A percentile compares a stretch with the other conserved stretches of the same genome.
Evolutionary conservation across 1,284 basidiomycete genomes (phyloP).

Genomic region (Ceratobasidium sp.): DNA sequence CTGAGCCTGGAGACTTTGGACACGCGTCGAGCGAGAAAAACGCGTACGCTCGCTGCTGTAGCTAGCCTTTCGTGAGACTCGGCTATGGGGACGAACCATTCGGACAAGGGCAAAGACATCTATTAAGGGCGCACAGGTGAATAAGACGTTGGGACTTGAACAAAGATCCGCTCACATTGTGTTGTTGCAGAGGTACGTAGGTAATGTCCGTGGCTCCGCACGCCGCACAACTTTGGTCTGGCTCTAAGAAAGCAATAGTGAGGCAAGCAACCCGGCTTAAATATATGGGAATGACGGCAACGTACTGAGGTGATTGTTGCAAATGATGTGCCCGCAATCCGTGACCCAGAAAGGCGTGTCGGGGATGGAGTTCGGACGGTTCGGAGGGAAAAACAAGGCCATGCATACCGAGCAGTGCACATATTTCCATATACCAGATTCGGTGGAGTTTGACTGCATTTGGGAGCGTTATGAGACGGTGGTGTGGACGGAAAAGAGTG

Average conservation of each 20-base stretch:
- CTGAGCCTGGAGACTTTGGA: conserved; percentile 7
- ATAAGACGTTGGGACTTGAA: not conserved
- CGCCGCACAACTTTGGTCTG: conserved; percentile 71
- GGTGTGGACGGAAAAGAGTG: not conserved
- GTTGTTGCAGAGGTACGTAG: conserved; percentile 67
- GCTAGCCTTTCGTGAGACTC: conserved; percentile 66
- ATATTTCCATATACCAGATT: conserved; percentile 68
- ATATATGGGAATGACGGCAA: conserved; percentile 36
- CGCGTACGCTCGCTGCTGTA: conserved; percentile 66
- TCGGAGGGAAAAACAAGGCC: conserved; percentile 59
- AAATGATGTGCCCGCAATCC: conserved; percentile 80
- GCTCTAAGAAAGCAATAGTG: conserved; percentile 54
- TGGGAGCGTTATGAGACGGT: not conserved
- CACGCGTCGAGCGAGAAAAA: conserved; percentile 3
- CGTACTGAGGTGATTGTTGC: conserved; percentile 81
- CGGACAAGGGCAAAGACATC: conserved; percentile 77
- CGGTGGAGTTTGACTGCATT: conserved; percentile 17
- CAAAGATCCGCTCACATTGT: conserved; percentile 60
- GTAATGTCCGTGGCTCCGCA: conserved; percentile 70
- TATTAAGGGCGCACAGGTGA: conserved; percentile 48
- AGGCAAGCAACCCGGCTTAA: not conserved
- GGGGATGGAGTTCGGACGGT: conserved; percentile 57
- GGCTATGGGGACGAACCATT: conserved; percentile 74
- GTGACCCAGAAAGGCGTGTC: conserved; percentile 80
- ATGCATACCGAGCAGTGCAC: conserved; percentile 71